Evolutionary conservation across 495 filamentous ascomycete species (phyloP).

Genomic region (Aspergillus sclerotioniger): DNA sequence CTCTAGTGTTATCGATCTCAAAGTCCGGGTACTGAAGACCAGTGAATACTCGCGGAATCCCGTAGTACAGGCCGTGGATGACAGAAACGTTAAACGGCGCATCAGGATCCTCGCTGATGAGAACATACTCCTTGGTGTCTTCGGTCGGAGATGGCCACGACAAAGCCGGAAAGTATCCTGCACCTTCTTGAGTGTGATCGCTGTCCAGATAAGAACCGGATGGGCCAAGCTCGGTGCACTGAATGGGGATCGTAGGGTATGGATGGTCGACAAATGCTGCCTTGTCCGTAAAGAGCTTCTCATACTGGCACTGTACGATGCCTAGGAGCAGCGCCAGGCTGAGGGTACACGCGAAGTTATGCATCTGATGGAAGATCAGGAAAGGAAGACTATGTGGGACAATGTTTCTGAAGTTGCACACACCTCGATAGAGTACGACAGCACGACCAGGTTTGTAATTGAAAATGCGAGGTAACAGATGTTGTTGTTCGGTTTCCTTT

Average conservation of each 20-base stretch:
- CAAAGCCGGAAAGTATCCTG: constrained; percentile 42
- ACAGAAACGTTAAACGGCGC: constrained; percentile 45
- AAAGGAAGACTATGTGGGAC: no score
- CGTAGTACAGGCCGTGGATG: constrained; percentile 47
- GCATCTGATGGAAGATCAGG: constrained; percentile 14
- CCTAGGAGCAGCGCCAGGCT: constrained; percentile 33
- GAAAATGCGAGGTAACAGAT: no score
- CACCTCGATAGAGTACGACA: neutral
- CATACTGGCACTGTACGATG: constrained; percentile 41
- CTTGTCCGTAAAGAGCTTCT: constrained; percentile 44
- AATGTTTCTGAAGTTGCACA: no score
- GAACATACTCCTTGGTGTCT: constrained; percentile 44
- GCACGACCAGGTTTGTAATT: no score
- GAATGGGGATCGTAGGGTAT: constrained; percentile 41
- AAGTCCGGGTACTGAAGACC: constrained; percentile 41
- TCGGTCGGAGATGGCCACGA: constrained; percentile 36
- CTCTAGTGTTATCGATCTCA: constrained; percentile 17
- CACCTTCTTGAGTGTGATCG: constrained; percentile 42
- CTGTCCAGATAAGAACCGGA: constrained; percentile 37
- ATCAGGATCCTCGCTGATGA: constrained; percentile 52
- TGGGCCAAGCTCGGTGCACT: constrained; percentile 44
- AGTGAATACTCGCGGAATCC: constrained; percentile 37
- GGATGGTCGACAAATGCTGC: constrained; percentile 42
- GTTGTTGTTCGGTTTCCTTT: no score
- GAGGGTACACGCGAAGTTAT: constrained; percentile 38